These are phyloP conservation scores for Lignosus rhinocerotis DNA, from an alignment of 1,284 basidiomycete species.

Conservation along the genomic window DNA sequence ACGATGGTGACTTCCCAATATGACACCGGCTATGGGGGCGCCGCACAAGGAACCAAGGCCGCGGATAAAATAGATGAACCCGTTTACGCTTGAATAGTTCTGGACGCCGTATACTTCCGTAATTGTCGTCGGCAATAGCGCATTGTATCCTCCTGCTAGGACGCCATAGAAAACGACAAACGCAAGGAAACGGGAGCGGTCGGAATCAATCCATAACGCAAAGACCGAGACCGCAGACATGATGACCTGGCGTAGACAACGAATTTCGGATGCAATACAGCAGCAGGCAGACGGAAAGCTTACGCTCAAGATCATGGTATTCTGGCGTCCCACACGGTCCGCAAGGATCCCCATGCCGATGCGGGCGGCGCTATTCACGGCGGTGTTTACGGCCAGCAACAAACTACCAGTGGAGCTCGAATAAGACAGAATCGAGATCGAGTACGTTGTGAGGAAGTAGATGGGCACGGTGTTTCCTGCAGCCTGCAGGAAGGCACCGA, in stretches of 20 bases:
- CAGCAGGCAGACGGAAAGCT: conserved; percentile 5
- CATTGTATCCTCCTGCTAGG: conserved; percentile 45
- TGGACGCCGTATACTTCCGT: conserved; percentile 44
- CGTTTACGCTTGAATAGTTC: conserved; percentile 44
- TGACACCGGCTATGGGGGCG: conserved; percentile 43
- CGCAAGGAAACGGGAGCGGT: conserved; percentile 37
- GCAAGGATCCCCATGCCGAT: conserved; percentile 45
- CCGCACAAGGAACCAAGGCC: conserved; percentile 42
- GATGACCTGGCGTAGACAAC: conserved; percentile 33
- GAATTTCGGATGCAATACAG: not conserved
- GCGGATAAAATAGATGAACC: conserved; percentile 43
- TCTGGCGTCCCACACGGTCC: conserved; percentile 45
- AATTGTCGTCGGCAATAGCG: conserved; percentile 44
- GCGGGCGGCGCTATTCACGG: conserved; percentile 44
- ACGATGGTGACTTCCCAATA: conserved; percentile 40
- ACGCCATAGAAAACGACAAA: conserved; percentile 43
- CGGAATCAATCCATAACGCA: conserved; percentile 43
- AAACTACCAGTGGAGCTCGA: conserved; percentile 40
- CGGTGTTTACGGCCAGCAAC: conserved; percentile 44
- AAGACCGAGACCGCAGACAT: conserved; percentile 44
- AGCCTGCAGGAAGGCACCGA: conserved; percentile 45
- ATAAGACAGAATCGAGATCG: conserved; percentile 40
- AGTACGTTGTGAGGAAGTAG: conserved; percentile 46
- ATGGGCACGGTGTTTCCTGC: conserved; percentile 47
- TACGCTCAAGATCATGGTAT: conserved; percentile 45